Conservation (phyloP, 371 early-diverging fungal species). For the Mortierella sp. region DNA sequence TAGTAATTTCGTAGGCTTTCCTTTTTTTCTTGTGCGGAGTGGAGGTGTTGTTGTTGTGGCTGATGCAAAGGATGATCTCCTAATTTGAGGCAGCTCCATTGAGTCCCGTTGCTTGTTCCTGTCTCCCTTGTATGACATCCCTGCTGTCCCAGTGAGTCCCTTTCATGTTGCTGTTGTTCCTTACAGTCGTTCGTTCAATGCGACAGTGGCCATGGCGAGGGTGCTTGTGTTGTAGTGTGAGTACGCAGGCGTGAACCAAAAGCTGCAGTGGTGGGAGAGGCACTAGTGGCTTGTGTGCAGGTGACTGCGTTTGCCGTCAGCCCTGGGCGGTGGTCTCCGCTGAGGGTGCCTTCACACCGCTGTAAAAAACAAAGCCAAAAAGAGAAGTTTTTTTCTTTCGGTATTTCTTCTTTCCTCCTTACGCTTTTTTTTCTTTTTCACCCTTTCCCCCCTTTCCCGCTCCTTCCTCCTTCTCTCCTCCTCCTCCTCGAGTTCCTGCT, state of each 20-base stretch:
- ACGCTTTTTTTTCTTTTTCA: conserved; percentile 5
- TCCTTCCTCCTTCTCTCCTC: conserved; percentile 8
- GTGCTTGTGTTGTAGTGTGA: not conserved
- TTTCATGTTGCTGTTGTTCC: not conserved
- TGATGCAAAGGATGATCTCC: not conserved
- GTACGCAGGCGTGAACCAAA: not conserved
- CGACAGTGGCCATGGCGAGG: conserved; percentile 22
- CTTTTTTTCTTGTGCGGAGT: not conserved
- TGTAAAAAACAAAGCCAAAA: conserved; percentile 13
- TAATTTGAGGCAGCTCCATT: not conserved
- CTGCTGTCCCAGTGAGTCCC: not conserved
- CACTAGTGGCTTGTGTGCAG: not conserved
- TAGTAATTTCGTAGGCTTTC: not conserved
- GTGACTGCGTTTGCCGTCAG: not conserved
- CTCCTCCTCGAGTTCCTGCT: conserved; percentile 1
- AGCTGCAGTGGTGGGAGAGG: not conserved
- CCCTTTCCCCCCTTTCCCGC: conserved; percentile 5
- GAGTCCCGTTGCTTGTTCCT: not conserved
- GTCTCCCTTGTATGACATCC: not conserved
- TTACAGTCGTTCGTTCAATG: conserved; percentile 51
- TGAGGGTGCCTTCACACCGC: not conserved
- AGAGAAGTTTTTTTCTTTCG: conserved; percentile 16
- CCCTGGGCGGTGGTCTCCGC: not conserved
- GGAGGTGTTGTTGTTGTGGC: not conserved
- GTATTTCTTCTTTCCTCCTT: conserved; percentile 9